These are phyloP conservation scores for Xanthoceras sorbifolium DNA, from an alignment of 345 rosid genomes.

Conservation along the genomic window DNA sequence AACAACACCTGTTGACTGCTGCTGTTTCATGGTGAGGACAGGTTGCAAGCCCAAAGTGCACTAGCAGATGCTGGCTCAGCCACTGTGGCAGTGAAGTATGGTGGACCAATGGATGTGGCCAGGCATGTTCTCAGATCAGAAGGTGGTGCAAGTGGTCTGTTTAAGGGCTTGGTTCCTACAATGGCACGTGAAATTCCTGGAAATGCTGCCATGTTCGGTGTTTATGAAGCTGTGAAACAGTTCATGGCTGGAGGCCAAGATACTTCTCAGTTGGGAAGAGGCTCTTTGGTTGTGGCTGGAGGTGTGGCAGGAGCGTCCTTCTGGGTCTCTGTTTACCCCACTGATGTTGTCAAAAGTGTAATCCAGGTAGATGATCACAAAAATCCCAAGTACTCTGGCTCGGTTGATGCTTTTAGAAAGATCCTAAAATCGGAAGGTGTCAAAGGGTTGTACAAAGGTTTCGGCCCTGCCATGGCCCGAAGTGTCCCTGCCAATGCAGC, in stretches of 20 bases:
- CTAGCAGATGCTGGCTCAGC: slow-evolving; percentile 53
- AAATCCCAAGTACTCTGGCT: slow-evolving; percentile 77
- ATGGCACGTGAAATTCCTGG: slow-evolving; percentile 95
- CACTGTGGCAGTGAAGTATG: slow-evolving; percentile 65
- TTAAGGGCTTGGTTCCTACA: slow-evolving; percentile 94
- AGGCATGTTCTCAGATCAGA: slow-evolving; percentile 81
- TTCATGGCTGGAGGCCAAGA: slow-evolving; percentile 82
- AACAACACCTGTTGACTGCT: neutral
- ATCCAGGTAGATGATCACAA: slow-evolving; percentile 89
- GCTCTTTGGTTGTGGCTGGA: slow-evolving; percentile 78
- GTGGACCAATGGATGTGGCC: slow-evolving; percentile 97
- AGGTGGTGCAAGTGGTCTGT: slow-evolving; percentile 84
- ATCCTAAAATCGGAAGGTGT: slow-evolving; percentile 76
- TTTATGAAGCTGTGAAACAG: slow-evolving; percentile 78
- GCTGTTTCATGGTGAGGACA: slow-evolving; percentile 32
- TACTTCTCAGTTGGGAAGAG: slow-evolving; percentile 87
- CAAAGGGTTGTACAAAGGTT: slow-evolving; percentile 95
- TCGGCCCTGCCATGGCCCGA: slow-evolving; percentile 93
- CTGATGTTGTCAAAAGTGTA: slow-evolving; percentile 94
- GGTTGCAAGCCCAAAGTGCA: slow-evolving; percentile 97
- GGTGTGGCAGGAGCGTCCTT: slow-evolving; percentile 90
- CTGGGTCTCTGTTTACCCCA: slow-evolving; percentile 86
- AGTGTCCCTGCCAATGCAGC: slow-evolving; percentile 99
- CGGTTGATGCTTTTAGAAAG: slow-evolving; percentile 71
- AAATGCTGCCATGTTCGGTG: slow-evolving; percentile 89